Evolutionary conservation across 2,329 filamentous ascomycete genomes (phyloP), one percentile per base, ranked within the genome.

Genomic region (Aaosphaeria pasadenensis): DNA sequence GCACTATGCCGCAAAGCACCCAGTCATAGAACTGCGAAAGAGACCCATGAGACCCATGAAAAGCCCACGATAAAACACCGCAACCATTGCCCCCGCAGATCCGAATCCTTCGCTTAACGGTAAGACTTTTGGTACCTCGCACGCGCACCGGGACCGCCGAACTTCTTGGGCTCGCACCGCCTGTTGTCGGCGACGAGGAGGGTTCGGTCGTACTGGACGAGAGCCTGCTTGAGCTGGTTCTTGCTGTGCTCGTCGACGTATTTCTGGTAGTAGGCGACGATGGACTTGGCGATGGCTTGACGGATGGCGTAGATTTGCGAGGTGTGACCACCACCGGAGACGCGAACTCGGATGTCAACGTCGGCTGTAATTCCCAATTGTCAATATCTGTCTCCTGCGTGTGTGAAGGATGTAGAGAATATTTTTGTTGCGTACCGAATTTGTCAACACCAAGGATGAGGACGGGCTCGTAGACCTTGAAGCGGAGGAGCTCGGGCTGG

Each of bases 171-270:
- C 85, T 99, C 94, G 79, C 90, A 94, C 70, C 94, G 89, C 78
- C 94, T 88, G 88, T 96, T 96, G 80, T 99, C 94, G 78, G 94
- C 94, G 71, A 99, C 94, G 73, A 99, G 88, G 64, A 99, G 87
- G 74, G 91, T 95, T 73, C 91, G 86, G 84, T 96, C 91, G 83
- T 92, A 99, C 77, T 91, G 85, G 72, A 92, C 89, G 67, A 99
- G 86, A 65, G 89, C 89, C 80, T 92, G 88, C 90, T 97, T 99
- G 73, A 99, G 85, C 80, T 91, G 84, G 86, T 97, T 96, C 89
- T 99, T 99, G 82, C 88, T 90, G 88, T 97, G 91, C 88, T 99
- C 94, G 75, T 99, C 94, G 79, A 97, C 90, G 82, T 87, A 99
- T 85, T 99, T 96, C 83, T 96, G 92, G 88, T 96, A 97, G 88